Base-by-base conservation (phyloP, 805 yeast species). In the Metschnikowia drakensbergensis region DNA sequence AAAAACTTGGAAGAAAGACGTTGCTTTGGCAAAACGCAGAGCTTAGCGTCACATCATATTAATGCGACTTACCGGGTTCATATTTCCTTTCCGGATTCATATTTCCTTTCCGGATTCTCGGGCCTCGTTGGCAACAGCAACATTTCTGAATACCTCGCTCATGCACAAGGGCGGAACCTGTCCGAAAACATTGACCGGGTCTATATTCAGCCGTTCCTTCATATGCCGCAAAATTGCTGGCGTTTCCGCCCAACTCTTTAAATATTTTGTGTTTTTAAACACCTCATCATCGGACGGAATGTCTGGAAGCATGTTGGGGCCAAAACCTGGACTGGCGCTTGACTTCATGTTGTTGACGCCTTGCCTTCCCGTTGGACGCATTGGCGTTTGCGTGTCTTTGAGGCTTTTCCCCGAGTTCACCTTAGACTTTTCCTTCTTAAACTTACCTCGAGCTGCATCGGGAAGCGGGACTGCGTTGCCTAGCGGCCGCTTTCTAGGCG, bases 121-220 rank as follows among this genome's bases (percentile, higher is more conserved):
- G 6, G 26, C 31, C 26, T 28, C 27, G 7, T 27, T 23, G 9
- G 17, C n/a, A 9, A 35, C 35, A 35, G 17, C 29, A 27, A 32
- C 26, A 36, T 46, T n/a, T 30, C 23, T 26, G 35, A 33, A 88
- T 3, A 86, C 80, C 53, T 83, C 88, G 46, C 82, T 88, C 68
- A 84, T 81, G 45, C 82, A 78, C 49, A 86, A 67, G 2, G 82
- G 82, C 0, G 86, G 85, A 30, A 86, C 77, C 5, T 86, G 84
- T 0, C 96, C 96, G 67, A 89, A 88, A 1, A 88, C 77, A 17
- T 73, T 62, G 52, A 75, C 81, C 0, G 94, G 91, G 58, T 88
- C 84, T 51, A 84, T 67, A 51, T 52, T 48, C 36, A 57, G 59
- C 47, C 64, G 65, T 40, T 63, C 62, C 42, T 58, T 51, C 30